Evolutionary conservation across 306 rosid species (phyloP).

Genomic region (Purshia tridentata): DNA sequence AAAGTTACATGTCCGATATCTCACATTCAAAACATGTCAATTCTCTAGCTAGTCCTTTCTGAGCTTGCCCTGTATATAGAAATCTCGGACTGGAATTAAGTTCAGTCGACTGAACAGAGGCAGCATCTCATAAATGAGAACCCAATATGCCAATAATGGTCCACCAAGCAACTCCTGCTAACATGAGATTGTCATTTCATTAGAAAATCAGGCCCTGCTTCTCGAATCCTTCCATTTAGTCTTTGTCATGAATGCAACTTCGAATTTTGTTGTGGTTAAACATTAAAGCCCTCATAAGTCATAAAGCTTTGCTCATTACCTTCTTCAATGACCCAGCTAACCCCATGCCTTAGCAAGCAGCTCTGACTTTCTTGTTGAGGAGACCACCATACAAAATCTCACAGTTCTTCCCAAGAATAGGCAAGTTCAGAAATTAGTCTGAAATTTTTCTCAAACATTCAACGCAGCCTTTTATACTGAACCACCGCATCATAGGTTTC

Average conservation of each 20-base stretch:
- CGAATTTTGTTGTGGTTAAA: neutral
- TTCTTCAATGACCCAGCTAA: neutral
- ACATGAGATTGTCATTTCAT: neutral
- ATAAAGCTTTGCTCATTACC: neutral
- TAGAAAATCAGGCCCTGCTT: neutral
- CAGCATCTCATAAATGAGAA: neutral
- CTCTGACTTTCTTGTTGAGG: neutral
- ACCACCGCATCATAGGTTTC: constrained; percentile 59
- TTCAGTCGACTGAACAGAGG: neutral
- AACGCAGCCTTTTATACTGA: constrained; percentile 32
- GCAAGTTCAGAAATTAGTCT: neutral
- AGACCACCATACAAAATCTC: neutral
- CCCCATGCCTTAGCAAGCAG: neutral
- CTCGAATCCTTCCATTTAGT: neutral
- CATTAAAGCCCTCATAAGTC: neutral
- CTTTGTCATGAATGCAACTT: neutral
- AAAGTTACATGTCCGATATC: too few relatives aligned
- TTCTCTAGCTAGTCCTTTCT: neutral
- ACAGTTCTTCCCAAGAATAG: neutral
- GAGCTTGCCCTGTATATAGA: neutral
- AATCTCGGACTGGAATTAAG: neutral
- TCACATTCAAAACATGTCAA: neutral
- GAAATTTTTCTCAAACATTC: constrained; percentile 7
- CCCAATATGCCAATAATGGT: neutral
- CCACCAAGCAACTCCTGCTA: neutral